Evolutionary conservation across 495 filamentous ascomycete species (phyloP).

Genomic region (Aspergillus coremiiformis): DNA sequence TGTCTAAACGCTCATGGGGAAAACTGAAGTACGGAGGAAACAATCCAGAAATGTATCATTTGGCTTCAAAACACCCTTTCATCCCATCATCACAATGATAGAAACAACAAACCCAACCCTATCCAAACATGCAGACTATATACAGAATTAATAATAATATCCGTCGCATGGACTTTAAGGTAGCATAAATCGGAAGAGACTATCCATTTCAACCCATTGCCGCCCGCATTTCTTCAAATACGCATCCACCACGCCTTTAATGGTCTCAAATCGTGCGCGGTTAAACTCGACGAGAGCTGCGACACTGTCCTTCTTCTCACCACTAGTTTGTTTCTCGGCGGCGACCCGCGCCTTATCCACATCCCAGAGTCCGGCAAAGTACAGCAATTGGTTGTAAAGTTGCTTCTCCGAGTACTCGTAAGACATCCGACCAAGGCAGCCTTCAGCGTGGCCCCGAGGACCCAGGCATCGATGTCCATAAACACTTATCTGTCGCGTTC

Average conservation of each 20-base stretch:
- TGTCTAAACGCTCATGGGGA: too few species aligned
- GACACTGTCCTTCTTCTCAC: conserved; percentile 52
- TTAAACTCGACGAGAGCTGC: conserved; percentile 73
- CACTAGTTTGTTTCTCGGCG: conserved; percentile 33
- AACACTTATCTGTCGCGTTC: conserved; percentile 86
- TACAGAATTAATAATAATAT: conserved; percentile 6
- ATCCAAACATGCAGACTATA: conserved; percentile 3
- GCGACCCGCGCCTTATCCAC: conserved; percentile 68
- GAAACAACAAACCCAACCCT: background rate
- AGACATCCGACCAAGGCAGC: conserved; percentile 79
- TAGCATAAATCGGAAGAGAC: conserved; percentile 67
- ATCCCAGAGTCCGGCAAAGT: conserved; percentile 80
- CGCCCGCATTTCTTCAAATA: conserved; percentile 91
- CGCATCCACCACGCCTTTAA: conserved; percentile 69
- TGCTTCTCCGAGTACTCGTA: conserved; percentile 84
- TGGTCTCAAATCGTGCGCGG: conserved; percentile 62
- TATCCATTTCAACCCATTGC: conserved; percentile 95
- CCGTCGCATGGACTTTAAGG: conserved; percentile 11
- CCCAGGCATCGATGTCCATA: conserved; percentile 87
- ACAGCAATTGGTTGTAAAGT: conserved; percentile 90
- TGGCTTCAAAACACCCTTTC: background rate
- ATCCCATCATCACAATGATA: conserved; percentile 3
- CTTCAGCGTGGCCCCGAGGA: conserved; percentile 68
- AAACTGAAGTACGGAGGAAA: too few species aligned
- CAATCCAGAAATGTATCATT: background rate